Evolutionary conservation across 495 filamentous ascomycete genomes (phyloP).

Genomic region (Chaetomidium leptoderma): DNA sequence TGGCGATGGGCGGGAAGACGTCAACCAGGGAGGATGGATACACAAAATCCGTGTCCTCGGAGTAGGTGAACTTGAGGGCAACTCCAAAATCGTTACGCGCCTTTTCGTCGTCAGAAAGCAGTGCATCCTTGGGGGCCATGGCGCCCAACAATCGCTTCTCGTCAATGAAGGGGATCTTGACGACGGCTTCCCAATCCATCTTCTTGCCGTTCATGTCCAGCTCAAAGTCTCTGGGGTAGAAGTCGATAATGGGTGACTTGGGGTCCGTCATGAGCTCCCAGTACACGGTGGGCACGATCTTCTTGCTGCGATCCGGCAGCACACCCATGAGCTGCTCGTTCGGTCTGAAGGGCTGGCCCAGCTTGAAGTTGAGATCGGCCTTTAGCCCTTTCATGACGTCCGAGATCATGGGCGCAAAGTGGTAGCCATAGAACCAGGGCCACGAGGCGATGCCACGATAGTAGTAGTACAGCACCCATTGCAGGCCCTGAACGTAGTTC

Average conservation of each 20-base stretch:
- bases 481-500: constrained; percentile 96
- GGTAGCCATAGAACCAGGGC: constrained; percentile 97
- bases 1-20: constrained; percentile 82
- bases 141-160: constrained; percentile 77
- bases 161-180: constrained; percentile 98
- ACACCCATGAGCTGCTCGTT: constrained; percentile 99
- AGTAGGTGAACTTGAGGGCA: constrained; percentile 86
- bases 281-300: constrained; percentile 85
- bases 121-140: constrained; percentile 75
- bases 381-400: constrained; percentile 86
- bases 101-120: constrained; percentile 71
- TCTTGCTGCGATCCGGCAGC: constrained; percentile 92
- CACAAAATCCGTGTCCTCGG: constrained; percentile 64
- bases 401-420: constrained; percentile 90
- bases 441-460: constrained; percentile 95
- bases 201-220: constrained; percentile 99
- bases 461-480: constrained; percentile 99
- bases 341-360: constrained; percentile 90
- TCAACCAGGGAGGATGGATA: constrained; percentile 86
- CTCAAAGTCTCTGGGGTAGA: constrained; percentile 96
- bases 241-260: constrained; percentile 94
- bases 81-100: constrained; percentile 86
- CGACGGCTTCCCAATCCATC: constrained; percentile 99
- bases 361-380: constrained; percentile 84
- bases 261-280: constrained; percentile 86